These are phyloP conservation scores for Xylaria castorea DNA, from an alignment of 495 filamentous ascomycete species.

Conservation along the genomic window DNA sequence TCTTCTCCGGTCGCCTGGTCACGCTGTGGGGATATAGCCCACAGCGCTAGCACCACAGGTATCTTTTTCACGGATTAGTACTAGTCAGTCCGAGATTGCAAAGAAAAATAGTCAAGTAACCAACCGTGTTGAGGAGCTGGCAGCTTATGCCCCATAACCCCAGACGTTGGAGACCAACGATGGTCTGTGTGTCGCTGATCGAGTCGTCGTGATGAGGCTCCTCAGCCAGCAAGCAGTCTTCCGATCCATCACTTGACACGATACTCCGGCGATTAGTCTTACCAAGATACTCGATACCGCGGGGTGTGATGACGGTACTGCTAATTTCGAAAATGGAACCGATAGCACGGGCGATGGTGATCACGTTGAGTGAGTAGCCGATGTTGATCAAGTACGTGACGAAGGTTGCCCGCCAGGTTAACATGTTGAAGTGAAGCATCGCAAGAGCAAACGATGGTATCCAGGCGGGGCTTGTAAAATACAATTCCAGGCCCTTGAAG, in stretches of 20 bases:
- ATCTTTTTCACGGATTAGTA: slow-evolving; percentile 37
- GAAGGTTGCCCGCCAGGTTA: slow-evolving; percentile 66
- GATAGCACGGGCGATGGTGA: slow-evolving; percentile 60
- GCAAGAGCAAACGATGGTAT: slow-evolving; percentile 61
- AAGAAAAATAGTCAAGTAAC: slow-evolving; percentile 6
- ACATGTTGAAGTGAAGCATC: slow-evolving; percentile 64
- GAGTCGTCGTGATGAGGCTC: slow-evolving; percentile 23
- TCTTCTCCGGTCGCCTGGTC: slow-evolving; percentile 16
- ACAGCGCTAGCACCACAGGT: slow-evolving; percentile 47
- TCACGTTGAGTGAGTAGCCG: slow-evolving; percentile 59
- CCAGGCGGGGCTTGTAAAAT: slow-evolving; percentile 52
- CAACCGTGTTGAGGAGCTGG: slow-evolving; percentile 49
- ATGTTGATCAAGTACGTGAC: slow-evolving; percentile 64
- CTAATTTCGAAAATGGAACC: slow-evolving; percentile 61
- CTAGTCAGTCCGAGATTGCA: not conserved
- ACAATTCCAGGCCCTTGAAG: slow-evolving; percentile 47
- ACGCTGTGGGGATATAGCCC: slow-evolving; percentile 38
- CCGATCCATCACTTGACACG: slow-evolving; percentile 31
- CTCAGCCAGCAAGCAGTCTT: slow-evolving; percentile 32
- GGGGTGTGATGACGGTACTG: slow-evolving; percentile 51
- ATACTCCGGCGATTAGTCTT: slow-evolving; percentile 28
- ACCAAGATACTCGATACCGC: slow-evolving; percentile 46
- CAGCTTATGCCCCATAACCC: slow-evolving; percentile 53
- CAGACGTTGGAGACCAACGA: slow-evolving; percentile 48
- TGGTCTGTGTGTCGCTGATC: slow-evolving; percentile 33